Evolutionary conservation across 768 basidiomycete species (phyloP), one percentile per base, ranked within the genome.

Genomic region (Mycena capillaripes): DNA sequence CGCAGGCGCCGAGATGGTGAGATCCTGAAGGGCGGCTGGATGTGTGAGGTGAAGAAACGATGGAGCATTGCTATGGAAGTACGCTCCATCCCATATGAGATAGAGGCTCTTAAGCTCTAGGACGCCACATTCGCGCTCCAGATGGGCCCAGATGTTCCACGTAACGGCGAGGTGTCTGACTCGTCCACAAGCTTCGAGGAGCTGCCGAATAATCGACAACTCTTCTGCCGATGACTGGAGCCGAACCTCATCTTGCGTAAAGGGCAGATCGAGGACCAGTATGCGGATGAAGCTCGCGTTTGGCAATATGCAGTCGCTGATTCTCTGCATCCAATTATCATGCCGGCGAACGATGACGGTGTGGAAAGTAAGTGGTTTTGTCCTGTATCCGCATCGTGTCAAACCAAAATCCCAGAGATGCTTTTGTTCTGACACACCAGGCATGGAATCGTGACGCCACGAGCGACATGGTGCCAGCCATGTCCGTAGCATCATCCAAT

Each of bases 101-200:
- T 68, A 68, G n/a, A 68, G 66, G 66, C 66, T 68, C 48, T 68
- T 23, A 25, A 68, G 56, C n/a, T 12, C 38, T 21, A 68, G 40
- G 11, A 19, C 8, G 44, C 53, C 53, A 27, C 55, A 58, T 48
- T 68, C 56, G 23, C 11, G 27, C 11, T 17, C 8, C 7, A 50
- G 29, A 5, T 38, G 29, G 17, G 56, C 12, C 66, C 66, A 68
- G 40, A 68, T 42, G 32, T 21, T 59, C 66, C 66, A 68, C 9
- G 53, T 23, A 19, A 66, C 40, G 6, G 65, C 65, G 10, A 66
- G 42, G 44, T 66, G 32, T 23, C 11, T 16, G 36, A 66, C 40
- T 29, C 36, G 29, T 27, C 10, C 19, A 10, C 52, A 21, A 4
- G 32, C n/a, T 34, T 66, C 38, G 48, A 63, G 44, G 7, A 63